Evolutionary conservation across 768 basidiomycete species (phyloP), one percentile per base, ranked within the genome.

Genomic region (Mrakia blollopis): DNA sequence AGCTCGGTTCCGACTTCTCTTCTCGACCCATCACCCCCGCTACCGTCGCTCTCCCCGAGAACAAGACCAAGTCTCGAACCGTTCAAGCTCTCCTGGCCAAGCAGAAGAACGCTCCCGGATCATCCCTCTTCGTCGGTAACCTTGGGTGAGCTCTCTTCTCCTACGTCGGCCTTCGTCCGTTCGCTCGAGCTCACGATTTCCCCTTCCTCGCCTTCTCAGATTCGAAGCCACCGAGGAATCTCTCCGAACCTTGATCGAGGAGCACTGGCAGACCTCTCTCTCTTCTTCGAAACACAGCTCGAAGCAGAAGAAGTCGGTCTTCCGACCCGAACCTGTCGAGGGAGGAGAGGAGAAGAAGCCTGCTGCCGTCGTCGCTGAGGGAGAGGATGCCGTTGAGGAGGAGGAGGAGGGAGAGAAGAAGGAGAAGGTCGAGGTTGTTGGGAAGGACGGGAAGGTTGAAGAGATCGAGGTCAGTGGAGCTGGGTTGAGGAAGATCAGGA

Each of bases 401-500:
- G 88, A 89, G 35, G 62, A 89, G 35, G 62, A 80, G 70, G 28
- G 82, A 76, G n/a, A 83, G 80, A 71, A 78, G 70, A 62, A 79
- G 77, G 75, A 79, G 75, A 4, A 83, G 77, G 68, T 47, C 41
- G 81, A 82, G 73, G 84, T 80, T 14, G 72, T 79, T 52, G 72
- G 50, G 8, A 76, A 75, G 69, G 79, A 30, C 0, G 60, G 77
- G 18, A 79, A 78, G 16, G 79, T 78, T 30, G 79, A 80, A 11
- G 82, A 82, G 73, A 60, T 50, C 41, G 80, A 83, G 77, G 82
- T 80, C 25, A 83, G 84, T 62, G 87, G 82, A 21, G 82, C 81
- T 47, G 85, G 85, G 0, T 80, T 87, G 78, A 81, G 91, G 78
- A 93, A 93, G 82, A 85, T 99, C 39, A 89, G 96, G 9, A 88